Evolutionary conservation across 164 flowering plant species (phyloP).

Genomic region (Chimonanthus salicifolius): DNA sequence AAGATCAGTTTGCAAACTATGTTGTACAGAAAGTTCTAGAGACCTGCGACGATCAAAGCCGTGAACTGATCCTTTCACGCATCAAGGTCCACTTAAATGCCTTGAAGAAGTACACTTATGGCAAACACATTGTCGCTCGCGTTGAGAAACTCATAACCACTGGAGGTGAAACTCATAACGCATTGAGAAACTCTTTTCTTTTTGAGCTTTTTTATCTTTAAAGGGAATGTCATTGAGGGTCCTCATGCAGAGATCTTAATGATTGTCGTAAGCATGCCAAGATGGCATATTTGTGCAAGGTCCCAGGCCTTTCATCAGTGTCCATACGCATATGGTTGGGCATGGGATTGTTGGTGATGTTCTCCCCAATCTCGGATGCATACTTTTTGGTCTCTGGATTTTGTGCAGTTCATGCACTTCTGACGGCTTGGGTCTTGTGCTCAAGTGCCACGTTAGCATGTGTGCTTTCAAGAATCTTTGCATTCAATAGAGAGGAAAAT

Average conservation of each 20-base stretch:
- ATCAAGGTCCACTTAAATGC: slow-evolving; percentile 71
- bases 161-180: slow-evolving; percentile 47
- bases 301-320: neutral
- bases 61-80: slow-evolving; percentile 67
- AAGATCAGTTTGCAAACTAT: slow-evolving; percentile 87
- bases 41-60: slow-evolving; percentile 68
- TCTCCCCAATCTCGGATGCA: neutral
- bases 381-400: neutral
- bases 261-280: neutral
- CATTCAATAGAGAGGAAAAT: neutral
- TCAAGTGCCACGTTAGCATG: neutral
- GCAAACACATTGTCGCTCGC: slow-evolving; percentile 85
- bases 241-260: neutral
- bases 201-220: neutral
- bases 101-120: slow-evolving; percentile 74
- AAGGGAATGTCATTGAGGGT: neutral
- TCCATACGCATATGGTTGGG: neutral
- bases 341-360: neutral
- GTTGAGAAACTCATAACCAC: slow-evolving; percentile 76
- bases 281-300: neutral
- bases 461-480: neutral
- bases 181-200: neutral
- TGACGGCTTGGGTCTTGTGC: neutral
- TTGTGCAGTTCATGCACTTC: neutral
- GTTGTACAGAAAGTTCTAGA: slow-evolving; percentile 89